Evolutionary conservation across 2,329 filamentous ascomycete genomes (phyloP).

Genomic region (Fusarium zealandicum): DNA sequence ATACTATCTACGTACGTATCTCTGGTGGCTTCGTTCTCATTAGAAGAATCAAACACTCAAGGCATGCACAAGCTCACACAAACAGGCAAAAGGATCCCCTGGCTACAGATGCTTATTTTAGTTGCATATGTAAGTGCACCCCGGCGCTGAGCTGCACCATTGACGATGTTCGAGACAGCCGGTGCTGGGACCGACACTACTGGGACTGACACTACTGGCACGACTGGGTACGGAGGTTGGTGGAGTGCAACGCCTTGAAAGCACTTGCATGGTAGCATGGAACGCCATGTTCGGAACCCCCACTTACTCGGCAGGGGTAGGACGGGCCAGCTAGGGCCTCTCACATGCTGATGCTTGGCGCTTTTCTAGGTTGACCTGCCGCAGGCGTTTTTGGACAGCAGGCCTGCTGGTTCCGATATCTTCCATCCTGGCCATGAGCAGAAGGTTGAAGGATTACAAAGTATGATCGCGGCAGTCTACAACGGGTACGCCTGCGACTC

Average conservation of each 20-base stretch:
- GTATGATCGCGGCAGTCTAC: background rate
- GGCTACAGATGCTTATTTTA: slow-evolving; percentile 40
- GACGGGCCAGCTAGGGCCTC: slow-evolving; percentile 21
- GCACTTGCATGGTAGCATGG: slow-evolving; percentile 43
- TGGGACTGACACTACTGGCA: no score
- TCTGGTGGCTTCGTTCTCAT: slow-evolving; percentile 26
- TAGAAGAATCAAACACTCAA: slow-evolving; percentile 39
- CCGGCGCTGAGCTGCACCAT: no score
- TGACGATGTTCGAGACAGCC: slow-evolving; percentile 31
- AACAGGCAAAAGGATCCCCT: slow-evolving; percentile 27
- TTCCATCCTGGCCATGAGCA: slow-evolving; percentile 24
- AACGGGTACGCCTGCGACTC: background rate
- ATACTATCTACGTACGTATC: slow-evolving; percentile 2
- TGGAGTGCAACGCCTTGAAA: slow-evolving; percentile 28
- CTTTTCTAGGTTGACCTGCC: slow-evolving; percentile 6
- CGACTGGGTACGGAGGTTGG: slow-evolving; percentile 22
- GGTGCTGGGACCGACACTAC: no score
- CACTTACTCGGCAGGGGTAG: slow-evolving; percentile 34
- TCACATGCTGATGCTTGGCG: slow-evolving; percentile 27
- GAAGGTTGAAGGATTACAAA: background rate
- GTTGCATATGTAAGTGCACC: slow-evolving; percentile 30
- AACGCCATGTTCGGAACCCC: slow-evolving; percentile 36
- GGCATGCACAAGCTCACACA: slow-evolving; percentile 16
- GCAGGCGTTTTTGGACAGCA: slow-evolving; percentile 16
- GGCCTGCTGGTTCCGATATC: slow-evolving; percentile 34